A percentile compares a stretch with the other conserved stretches of the same genome.
These are phyloP conservation scores for Gnaphalium uliginosum DNA, from an alignment of 129 eudicot genomes.

Conservation along the genomic window DNA sequence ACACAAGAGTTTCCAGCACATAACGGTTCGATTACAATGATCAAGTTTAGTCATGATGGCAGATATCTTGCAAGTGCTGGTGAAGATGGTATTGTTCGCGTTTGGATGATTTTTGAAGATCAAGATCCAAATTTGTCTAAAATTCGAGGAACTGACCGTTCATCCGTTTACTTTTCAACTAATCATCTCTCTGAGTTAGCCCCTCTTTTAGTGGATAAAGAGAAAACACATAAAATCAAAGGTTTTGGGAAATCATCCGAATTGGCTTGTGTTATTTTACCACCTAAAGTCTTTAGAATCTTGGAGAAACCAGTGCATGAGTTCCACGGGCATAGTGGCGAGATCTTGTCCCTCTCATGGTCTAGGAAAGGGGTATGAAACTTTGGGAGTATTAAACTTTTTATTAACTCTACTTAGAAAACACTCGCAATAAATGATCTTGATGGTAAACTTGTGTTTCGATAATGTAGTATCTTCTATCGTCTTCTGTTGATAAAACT, in stretches of 20 bases:
- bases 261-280: slow-evolving; percentile 64
- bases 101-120: slow-evolving; percentile 84
- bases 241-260: slow-evolving; percentile 49
- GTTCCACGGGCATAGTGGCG: slow-evolving; percentile 71
- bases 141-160: slow-evolving; percentile 43
- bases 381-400: not conserved
- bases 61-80: slow-evolving; percentile 81
- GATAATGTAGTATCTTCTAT: slow-evolving; percentile 62
- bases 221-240: slow-evolving; percentile 34
- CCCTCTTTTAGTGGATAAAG: slow-evolving; percentile 49
- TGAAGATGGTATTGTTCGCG: slow-evolving; percentile 67
- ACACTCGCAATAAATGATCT: not conserved
- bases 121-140: slow-evolving; percentile 42
- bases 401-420: not conserved
- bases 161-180: slow-evolving; percentile 55
- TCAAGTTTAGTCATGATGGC: slow-evolving; percentile 90
- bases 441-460: not conserved
- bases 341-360: slow-evolving; percentile 81
- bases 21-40: slow-evolving; percentile 65
- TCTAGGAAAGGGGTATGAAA: slow-evolving; percentile 61
- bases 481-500: slow-evolving; percentile 81
- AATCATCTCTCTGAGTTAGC: slow-evolving; percentile 58
- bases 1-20: slow-evolving; percentile 84
- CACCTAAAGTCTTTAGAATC: slow-evolving; percentile 65
- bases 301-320: slow-evolving; percentile 71